These are phyloP conservation scores for Yarrowia phangngaensis DNA, from an alignment of 805 yeast genomes.

Conservation along the genomic window DNA sequence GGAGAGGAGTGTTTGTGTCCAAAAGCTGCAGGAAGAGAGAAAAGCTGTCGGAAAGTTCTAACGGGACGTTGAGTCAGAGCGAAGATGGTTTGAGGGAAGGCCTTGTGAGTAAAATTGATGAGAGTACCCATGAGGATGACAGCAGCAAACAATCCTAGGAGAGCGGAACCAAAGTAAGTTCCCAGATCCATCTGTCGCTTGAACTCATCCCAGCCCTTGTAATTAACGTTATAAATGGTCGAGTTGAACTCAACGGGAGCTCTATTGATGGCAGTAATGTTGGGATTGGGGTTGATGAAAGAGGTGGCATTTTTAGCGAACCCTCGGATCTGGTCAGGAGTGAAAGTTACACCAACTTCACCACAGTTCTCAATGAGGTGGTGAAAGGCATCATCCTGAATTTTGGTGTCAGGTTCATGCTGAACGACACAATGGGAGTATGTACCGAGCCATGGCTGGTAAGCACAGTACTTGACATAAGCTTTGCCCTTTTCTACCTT, in stretches of 20 bases:
- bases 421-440: slow-evolving; percentile 16
- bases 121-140: slow-evolving; percentile 33
- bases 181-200: slow-evolving; percentile 22
- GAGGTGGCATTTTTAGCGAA: slow-evolving; percentile 1
- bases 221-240: neutral
- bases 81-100: slow-evolving; percentile 25
- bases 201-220: slow-evolving; percentile 1
- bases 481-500: slow-evolving; percentile 10
- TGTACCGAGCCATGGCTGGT: slow-evolving; percentile 24
- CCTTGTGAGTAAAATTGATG: slow-evolving; percentile 30
- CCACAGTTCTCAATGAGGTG: slow-evolving; percentile 9
- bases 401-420: neutral
- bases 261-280: slow-evolving; percentile 20
- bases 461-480: slow-evolving; percentile 20
- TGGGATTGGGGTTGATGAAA: slow-evolving; percentile 13
- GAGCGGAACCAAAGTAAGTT: slow-evolving; percentile 32
- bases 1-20: slow-evolving; percentile 37
- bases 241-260: slow-evolving; percentile 21
- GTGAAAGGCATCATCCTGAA: slow-evolving; percentile 18
- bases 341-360: slow-evolving; percentile 1
- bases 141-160: slow-evolving; percentile 38
- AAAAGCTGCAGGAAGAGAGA: slow-evolving; percentile 40
- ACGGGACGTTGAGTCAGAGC: slow-evolving; percentile 20
- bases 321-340: neutral
- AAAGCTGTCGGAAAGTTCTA: slow-evolving; percentile 32